Conservation (phyloP, 805 yeast genomes). For the Starmerella apis region DNA sequence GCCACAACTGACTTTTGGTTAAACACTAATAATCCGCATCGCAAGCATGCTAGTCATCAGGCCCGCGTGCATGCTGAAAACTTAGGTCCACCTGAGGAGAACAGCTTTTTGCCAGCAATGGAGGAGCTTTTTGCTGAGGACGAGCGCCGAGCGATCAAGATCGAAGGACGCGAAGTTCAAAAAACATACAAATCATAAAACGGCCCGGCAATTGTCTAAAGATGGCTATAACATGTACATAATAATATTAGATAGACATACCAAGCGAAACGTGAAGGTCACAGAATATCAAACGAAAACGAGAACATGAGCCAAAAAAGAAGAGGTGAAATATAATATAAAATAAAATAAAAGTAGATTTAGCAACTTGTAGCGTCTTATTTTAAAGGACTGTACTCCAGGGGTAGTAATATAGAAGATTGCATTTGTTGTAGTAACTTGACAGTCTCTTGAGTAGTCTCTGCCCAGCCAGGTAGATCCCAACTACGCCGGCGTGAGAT, state of each 20-base stretch:
- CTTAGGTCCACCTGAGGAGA: slow-evolving; percentile 8
- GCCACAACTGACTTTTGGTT: slow-evolving; percentile 15
- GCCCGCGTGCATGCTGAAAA: slow-evolving; percentile 11
- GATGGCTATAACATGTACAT: too few species aligned
- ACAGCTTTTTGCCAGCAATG: slow-evolving; percentile 12
- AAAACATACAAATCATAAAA: background rate
- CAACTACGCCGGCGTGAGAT: slow-evolving; percentile 36
- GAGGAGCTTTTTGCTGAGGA: slow-evolving; percentile 10
- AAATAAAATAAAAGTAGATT: background rate
- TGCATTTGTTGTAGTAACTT: slow-evolving; percentile 34
- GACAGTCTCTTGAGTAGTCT: slow-evolving; percentile 37
- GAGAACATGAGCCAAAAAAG: background rate
- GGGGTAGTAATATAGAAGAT: slow-evolving; percentile 34
- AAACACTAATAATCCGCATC: slow-evolving; percentile 12
- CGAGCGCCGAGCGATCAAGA: slow-evolving; percentile 15
- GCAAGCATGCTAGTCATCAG: slow-evolving; percentile 13
- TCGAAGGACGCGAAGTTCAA: slow-evolving; percentile 15
- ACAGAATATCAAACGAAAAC: too few species aligned
- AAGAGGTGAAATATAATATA: background rate
- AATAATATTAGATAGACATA: too few species aligned
- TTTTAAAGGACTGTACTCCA: slow-evolving; percentile 35
- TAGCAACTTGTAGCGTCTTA: too few species aligned
- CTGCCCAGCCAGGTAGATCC: slow-evolving; percentile 40
- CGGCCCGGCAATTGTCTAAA: too few species aligned
- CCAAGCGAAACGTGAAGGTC: too few species aligned